phyloP scores from a whole-genome alignment of 116 monocot species.

The Zostera marina region DNA sequence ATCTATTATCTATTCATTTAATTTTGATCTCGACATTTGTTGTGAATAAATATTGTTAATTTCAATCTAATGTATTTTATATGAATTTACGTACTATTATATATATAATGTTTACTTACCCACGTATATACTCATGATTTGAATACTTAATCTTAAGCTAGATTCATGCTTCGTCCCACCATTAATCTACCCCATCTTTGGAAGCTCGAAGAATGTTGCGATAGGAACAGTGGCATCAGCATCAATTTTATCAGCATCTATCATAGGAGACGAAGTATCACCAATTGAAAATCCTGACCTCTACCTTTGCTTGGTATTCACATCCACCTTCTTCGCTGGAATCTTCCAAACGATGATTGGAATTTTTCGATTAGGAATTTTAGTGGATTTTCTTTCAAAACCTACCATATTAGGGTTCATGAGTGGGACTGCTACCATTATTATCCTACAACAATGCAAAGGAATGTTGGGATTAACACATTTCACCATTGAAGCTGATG shows the following conservation, averaged over 20 bases:
- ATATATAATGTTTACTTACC: neutral
- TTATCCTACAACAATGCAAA: constrained; percentile 79
- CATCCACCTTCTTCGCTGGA: constrained; percentile 67
- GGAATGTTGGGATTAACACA: constrained; percentile 58
- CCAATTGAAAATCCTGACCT: constrained; percentile 15
- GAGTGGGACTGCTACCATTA: constrained; percentile 57
- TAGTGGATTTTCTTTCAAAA: constrained; percentile 66
- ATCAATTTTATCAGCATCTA: constrained; percentile 42
- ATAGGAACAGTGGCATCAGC: constrained; percentile 12
- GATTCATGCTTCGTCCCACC: constrained; percentile 91
- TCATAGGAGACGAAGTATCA: constrained; percentile 19
- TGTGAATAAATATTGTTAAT: too few relatives aligned
- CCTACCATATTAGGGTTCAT: constrained; percentile 75
- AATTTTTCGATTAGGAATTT: constrained; percentile 52
- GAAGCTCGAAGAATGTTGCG: constrained; percentile 63
- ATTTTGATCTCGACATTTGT: neutral
- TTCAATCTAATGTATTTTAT: too few relatives aligned
- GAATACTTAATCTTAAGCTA: constrained; percentile 1
- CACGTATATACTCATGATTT: neutral
- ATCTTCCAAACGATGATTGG: constrained; percentile 35
- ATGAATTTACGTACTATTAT: neutral
- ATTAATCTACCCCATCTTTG: constrained; percentile 52
- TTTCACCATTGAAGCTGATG: constrained; percentile 54
- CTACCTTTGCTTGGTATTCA: constrained; percentile 36
- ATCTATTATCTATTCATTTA: too few relatives aligned